Base-by-base conservation (phyloP, 176 grass and related monocot species). In the Eremochloa ophiuroides region DNA sequence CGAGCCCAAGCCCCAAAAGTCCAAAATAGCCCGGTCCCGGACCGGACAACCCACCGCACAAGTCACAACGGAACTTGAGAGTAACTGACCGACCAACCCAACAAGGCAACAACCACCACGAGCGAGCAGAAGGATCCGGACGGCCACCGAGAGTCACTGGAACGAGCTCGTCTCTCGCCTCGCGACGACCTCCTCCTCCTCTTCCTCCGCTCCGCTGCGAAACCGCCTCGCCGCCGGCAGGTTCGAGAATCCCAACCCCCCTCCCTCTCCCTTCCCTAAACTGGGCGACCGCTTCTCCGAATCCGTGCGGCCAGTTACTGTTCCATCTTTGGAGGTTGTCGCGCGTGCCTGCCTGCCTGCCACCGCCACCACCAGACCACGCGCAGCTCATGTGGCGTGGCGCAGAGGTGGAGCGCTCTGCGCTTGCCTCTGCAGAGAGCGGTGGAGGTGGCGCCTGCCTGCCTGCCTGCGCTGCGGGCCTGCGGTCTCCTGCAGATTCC, bases 401-500 rank as follows among this genome's bases (percentile, higher is more conserved):
- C 77, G 46, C 72, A 74, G 69, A 30, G 42, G 74, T 13, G 74
- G 23, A 62, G 74, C 74, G 37, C n/a, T 13, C 67, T n/a, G n/a
- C n/a, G n/a, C n/a, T n/a, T n/a, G n/a, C n/a, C n/a, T n/a, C n/a
- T 15, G 25, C 68, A 42, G 68, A 30, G 47, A 12, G 55, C 22
- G 55, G 22, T 25, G 10, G 50, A 38, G 40, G 53, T 58, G 53
- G 66, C 25, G 66, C 53, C 51, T 31, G 55, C n/a, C 22, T 56
- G 50, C 50, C 44, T 50, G 47, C 47, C 50, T 38, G 31, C 40
- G 28, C 33, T 29, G 59, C 59, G 59, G 59, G 27, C 13, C 60
- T 86, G 69, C 55, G 55, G 43, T n/a, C 73, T 59, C 56, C 62
- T 78, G n/a, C 76, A 89, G 87, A 89, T 89, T 82, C 83, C 87